Evolutionary conservation across 148 eudicot species (phyloP).

Genomic region (Limonium bicolor): DNA sequence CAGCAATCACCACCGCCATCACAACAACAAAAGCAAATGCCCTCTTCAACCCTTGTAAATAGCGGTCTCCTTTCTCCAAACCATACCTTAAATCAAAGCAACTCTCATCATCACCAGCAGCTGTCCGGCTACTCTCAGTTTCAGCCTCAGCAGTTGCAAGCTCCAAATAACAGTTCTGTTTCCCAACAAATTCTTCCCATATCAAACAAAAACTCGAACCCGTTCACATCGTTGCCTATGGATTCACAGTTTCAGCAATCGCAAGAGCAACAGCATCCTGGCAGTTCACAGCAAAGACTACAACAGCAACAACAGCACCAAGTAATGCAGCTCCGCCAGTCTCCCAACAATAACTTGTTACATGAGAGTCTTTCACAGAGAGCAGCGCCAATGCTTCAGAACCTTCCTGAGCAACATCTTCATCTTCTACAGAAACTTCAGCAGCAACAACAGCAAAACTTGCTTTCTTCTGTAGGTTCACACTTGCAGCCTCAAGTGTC

Average conservation of each 20-base stretch:
- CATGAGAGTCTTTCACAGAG: conserved; percentile 43
- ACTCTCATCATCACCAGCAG: too few relatives aligned
- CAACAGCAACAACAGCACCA: conserved; percentile 52
- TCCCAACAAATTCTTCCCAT: conserved; percentile 25
- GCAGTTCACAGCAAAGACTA: conserved; percentile 27
- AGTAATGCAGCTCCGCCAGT: conserved; percentile 25
- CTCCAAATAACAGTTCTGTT: conserved; percentile 29
- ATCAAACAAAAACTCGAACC: conserved; percentile 21
- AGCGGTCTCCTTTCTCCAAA: conserved; percentile 26
- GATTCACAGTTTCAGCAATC: conserved; percentile 82
- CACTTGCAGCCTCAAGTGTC: conserved; percentile 22
- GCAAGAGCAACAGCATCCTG: conserved; percentile 36
- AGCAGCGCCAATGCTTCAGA: conserved; percentile 36
- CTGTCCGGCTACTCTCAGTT: conserved; percentile 26
- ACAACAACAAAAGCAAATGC: conserved; percentile 28
- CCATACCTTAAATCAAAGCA: conserved; percentile 38
- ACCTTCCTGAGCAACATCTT: conserved; percentile 61
- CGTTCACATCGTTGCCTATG: conserved; percentile 30
- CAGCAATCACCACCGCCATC: conserved; percentile 15
- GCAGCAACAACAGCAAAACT: conserved; percentile 36
- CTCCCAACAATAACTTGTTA: conserved; percentile 28
- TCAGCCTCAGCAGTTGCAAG: conserved; percentile 53
- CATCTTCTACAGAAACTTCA: conserved; percentile 35
- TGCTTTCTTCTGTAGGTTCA: conserved; percentile 17
- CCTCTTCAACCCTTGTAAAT: conserved; percentile 27